These are phyloP conservation scores for Boletus sp. DNA, from an alignment of 768 basidiomycete genomes.

Conservation along the genomic window DNA sequence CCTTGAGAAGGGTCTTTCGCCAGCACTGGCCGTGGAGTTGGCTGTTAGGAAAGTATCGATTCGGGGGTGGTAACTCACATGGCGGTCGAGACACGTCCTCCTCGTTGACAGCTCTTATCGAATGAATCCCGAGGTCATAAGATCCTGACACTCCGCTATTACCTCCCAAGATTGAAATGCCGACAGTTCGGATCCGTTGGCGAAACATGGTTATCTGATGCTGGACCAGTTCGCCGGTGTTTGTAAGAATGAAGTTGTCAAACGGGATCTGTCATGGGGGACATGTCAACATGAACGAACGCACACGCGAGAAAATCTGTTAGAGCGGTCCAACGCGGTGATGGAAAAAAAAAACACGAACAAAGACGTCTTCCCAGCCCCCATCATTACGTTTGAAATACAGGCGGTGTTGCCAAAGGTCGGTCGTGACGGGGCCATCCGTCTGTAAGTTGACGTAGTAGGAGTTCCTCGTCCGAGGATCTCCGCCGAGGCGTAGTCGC, in stretches of 20 bases:
- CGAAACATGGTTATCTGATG: constrained; percentile 73
- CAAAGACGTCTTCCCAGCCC: constrained; percentile 80
- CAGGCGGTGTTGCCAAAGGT: constrained; percentile 95
- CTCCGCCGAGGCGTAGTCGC: constrained; percentile 73
- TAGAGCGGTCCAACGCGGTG: too few relatives aligned
- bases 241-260: constrained; percentile 68
- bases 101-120: constrained; percentile 77
- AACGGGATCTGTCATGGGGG: constrained; percentile 67
- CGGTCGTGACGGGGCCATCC: constrained; percentile 71
- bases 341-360: constrained; percentile 35
- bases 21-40: constrained; percentile 7
- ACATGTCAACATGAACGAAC: neutral
- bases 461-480: constrained; percentile 71
- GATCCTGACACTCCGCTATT: constrained; percentile 69
- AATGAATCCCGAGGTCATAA: constrained; percentile 82
- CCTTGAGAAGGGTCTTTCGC: constrained; percentile 28
- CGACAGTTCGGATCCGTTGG: constrained; percentile 73
- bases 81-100: constrained; percentile 47
- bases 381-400: constrained; percentile 65
- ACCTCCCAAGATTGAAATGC: constrained; percentile 84
- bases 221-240: constrained; percentile 64
- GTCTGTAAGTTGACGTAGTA: constrained; percentile 95
- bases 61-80: constrained; percentile 21
- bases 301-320: neutral
- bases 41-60: neutral